Conservation (phyloP, 1,284 basidiomycete genomes). For the Lignosus rhinocerotis region DNA sequence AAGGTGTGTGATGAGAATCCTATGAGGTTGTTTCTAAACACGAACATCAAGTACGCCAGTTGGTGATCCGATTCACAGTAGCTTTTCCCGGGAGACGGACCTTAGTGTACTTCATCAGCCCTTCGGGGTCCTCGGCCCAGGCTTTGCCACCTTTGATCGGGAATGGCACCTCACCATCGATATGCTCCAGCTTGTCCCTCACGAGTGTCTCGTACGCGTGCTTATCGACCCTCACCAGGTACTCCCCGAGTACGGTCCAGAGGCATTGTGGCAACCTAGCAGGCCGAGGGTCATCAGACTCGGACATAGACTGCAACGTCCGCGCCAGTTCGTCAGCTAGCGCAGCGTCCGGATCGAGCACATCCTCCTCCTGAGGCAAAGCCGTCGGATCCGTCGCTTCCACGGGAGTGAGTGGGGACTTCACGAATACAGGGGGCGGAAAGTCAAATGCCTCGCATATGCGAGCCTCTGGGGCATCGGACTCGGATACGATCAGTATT, state of each 20-base stretch:
- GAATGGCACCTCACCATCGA: constrained; percentile 29
- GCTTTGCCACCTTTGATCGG: constrained; percentile 53
- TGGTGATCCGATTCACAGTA: not conserved
- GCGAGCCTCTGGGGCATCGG: constrained; percentile 38
- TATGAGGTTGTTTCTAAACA: constrained; percentile 60
- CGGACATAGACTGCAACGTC: constrained; percentile 44
- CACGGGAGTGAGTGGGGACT: constrained; percentile 5
- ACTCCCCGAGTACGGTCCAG: constrained; percentile 42
- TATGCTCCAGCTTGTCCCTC: constrained; percentile 6
- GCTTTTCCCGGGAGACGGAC: constrained; percentile 29
- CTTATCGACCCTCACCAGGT: constrained; percentile 45
- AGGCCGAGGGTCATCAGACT: constrained; percentile 41
- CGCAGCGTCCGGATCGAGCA: constrained; percentile 23
- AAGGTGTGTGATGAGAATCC: constrained; percentile 69
- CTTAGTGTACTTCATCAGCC: constrained; percentile 52
- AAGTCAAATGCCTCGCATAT: constrained; percentile 54
- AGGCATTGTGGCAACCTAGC: constrained; percentile 43
- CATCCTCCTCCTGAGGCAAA: constrained; percentile 4
- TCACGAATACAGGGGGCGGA: constrained; percentile 51
- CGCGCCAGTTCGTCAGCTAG: constrained; percentile 42
- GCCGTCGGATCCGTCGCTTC: not conserved
- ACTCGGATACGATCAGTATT: constrained; percentile 55
- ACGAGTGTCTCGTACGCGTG: constrained; percentile 43
- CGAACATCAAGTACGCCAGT: not conserved
- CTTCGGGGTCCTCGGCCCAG: constrained; percentile 46